Conservation (phyloP, 2,329 filamentous ascomycete genomes). For the Didymellaceae sp. region DNA sequence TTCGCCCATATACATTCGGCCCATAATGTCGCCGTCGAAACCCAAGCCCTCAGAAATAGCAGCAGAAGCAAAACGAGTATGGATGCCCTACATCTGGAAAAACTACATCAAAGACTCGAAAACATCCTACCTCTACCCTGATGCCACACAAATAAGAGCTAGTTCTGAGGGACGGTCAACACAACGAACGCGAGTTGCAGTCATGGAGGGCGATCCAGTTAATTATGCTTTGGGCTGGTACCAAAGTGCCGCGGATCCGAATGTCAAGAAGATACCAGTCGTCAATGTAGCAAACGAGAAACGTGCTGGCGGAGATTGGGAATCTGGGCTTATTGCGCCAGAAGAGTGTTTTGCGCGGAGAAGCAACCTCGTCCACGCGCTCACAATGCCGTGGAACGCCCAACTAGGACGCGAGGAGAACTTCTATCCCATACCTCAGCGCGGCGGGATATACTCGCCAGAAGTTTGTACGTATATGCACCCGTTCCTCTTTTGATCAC, state of each 20-base stretch:
- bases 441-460: slow-evolving; percentile 73
- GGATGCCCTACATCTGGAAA: slow-evolving; percentile 69
- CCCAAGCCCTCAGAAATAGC: slow-evolving; percentile 73
- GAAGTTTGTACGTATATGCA: slow-evolving; percentile 63
- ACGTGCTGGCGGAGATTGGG: slow-evolving; percentile 80
- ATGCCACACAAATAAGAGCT: slow-evolving; percentile 48
- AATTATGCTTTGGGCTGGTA: slow-evolving; percentile 67
- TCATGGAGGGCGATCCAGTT: slow-evolving; percentile 55
- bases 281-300: slow-evolving; percentile 79
- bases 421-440: slow-evolving; percentile 75
- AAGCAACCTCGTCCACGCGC: slow-evolving; percentile 73
- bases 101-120: slow-evolving; percentile 62
- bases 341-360: slow-evolving; percentile 77
- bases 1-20: neutral
- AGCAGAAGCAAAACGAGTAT: slow-evolving; percentile 73
- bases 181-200: slow-evolving; percentile 51
- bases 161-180: slow-evolving; percentile 56
- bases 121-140: slow-evolving; percentile 64
- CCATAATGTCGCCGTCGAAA: slow-evolving; percentile 63
- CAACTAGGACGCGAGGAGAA: slow-evolving; percentile 43
- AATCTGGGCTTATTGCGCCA: slow-evolving; percentile 67
- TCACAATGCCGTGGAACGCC: slow-evolving; percentile 64
- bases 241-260: slow-evolving; percentile 35
- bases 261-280: slow-evolving; percentile 62
- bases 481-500: neutral